A percentile compares a stretch with the other conserved stretches of the same genome.
Conservation (phyloP, 495 filamentous ascomycete species). For the Clavariopsis aquatica region DNA sequence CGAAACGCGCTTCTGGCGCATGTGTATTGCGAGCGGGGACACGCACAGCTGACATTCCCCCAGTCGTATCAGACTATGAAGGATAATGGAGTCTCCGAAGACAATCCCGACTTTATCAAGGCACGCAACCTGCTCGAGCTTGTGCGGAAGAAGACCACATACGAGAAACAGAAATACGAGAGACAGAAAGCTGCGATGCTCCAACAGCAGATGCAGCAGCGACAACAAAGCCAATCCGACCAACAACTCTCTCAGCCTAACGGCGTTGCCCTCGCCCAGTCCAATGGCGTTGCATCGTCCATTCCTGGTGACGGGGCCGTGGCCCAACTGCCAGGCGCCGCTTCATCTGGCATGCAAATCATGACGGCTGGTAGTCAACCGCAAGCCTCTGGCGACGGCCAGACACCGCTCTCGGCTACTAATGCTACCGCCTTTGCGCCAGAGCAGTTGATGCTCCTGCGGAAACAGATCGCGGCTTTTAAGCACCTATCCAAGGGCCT, state of each 20-base stretch:
- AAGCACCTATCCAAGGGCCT: slow-evolving; percentile 78
- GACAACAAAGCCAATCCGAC: slow-evolving; percentile 53
- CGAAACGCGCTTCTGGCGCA: neutral
- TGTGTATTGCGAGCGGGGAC: neutral
- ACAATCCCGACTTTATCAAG: slow-evolving; percentile 80
- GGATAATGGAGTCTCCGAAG: slow-evolving; percentile 67
- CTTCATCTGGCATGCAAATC: slow-evolving; percentile 16
- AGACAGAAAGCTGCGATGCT: slow-evolving; percentile 52
- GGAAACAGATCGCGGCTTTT: slow-evolving; percentile 80
- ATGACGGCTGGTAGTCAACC: slow-evolving; percentile 23
- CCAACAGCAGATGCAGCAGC: slow-evolving; percentile 52
- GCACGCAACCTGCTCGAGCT: slow-evolving; percentile 64
- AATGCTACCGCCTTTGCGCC: slow-evolving; percentile 60
- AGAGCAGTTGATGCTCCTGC: slow-evolving; percentile 69
- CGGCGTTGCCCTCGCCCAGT: slow-evolving; percentile 52
- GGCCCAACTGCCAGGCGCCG: slow-evolving; percentile 15
- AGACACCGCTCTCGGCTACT: slow-evolving; percentile 34
- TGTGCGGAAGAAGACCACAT: slow-evolving; percentile 63
- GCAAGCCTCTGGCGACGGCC: slow-evolving; percentile 21
- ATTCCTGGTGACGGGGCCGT: slow-evolving; percentile 32
- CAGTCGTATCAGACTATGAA: slow-evolving; percentile 85
- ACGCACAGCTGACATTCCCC: slow-evolving; percentile 6
- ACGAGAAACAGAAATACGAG: slow-evolving; percentile 53
- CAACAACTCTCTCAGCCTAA: slow-evolving; percentile 49
- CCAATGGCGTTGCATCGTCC: slow-evolving; percentile 51